These are phyloP conservation scores for Aspergillus quadrilineatus DNA, from an alignment of 2,329 filamentous ascomycete genomes.

Conservation along the genomic window DNA sequence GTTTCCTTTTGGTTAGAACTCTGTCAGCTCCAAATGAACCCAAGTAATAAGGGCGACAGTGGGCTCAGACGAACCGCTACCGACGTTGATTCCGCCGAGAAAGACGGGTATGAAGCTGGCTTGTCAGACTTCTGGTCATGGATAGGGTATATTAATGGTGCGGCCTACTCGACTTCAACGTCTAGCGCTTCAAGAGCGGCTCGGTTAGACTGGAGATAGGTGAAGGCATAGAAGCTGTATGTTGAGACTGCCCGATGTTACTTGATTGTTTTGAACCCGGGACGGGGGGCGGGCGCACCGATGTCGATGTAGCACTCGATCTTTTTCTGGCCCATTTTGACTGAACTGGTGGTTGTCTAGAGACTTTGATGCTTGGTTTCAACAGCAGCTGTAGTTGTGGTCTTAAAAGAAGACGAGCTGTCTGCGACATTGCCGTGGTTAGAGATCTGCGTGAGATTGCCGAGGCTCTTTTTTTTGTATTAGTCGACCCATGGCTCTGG, in stretches of 20 bases:
- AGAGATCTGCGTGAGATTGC: neutral
- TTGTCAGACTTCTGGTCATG: slow-evolving; percentile 1
- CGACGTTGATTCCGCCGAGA: slow-evolving; percentile 64
- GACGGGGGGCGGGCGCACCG: neutral
- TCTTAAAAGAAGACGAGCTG: too few species aligned
- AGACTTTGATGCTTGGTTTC: too few species aligned
- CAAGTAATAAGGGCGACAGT: neutral
- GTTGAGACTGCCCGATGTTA: slow-evolving; percentile 3
- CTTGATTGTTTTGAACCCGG: neutral
- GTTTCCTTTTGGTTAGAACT: slow-evolving; percentile 56
- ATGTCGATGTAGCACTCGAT: slow-evolving; percentile 12
- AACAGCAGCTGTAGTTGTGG: too few species aligned
- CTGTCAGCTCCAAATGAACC: neutral
- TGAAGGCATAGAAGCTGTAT: slow-evolving; percentile 10
- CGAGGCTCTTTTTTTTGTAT: neutral
- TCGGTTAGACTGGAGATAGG: slow-evolving; percentile 1
- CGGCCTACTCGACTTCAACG: slow-evolving; percentile 62
- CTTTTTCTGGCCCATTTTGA: neutral
- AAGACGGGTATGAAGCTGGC: slow-evolving; percentile 69
- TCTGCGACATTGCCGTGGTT: too few species aligned
- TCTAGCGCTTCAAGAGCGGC: slow-evolving; percentile 56
- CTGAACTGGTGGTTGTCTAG: too few species aligned
- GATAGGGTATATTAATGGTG: neutral
- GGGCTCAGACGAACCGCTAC: slow-evolving; percentile 49
- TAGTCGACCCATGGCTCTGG: neutral